phyloP scores from a whole-genome alignment of 768 basidiomycete genomes.

The Roridomyces roridus region DNA sequence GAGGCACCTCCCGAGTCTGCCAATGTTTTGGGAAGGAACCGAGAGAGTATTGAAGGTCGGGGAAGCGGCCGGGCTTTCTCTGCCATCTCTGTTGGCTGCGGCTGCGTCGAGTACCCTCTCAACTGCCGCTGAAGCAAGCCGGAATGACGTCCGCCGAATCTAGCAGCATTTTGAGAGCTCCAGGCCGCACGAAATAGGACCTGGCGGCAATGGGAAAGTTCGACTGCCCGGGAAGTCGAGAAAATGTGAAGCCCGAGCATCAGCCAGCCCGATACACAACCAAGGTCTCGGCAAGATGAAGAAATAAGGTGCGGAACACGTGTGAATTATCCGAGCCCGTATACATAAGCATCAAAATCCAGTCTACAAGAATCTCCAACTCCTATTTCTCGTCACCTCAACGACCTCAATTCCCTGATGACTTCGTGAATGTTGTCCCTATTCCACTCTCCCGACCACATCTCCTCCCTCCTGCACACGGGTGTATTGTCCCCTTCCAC shows the following conservation, averaged over 20 bases:
- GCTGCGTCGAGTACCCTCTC: constrained; percentile 15
- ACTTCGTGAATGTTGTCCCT: constrained; percentile 25
- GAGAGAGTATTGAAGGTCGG: constrained; percentile 26
- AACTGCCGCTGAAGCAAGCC: not conserved
- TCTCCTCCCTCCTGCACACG: constrained; percentile 15
- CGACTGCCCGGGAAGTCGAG: constrained; percentile 11
- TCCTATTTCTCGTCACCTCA: constrained; percentile 11
- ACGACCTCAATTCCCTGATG: constrained; percentile 13
- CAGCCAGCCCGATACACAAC: not conserved
- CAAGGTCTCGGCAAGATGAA: not conserved
- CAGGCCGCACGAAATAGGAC: constrained; percentile 15
- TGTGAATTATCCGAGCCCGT: no score
- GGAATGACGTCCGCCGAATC: constrained; percentile 3
- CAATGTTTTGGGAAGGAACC: constrained; percentile 30
- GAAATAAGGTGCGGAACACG: not conserved
- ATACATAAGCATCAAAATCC: not conserved
- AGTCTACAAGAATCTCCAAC: not conserved
- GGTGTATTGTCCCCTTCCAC: constrained; percentile 11
- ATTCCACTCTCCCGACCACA: constrained; percentile 24
- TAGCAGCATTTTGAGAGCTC: constrained; percentile 4
- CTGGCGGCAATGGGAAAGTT: constrained; percentile 15
- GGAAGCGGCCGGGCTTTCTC: constrained; percentile 8
- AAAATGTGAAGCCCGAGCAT: constrained; percentile 22
- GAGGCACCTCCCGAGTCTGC: constrained; percentile 48
- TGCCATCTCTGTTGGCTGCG: constrained; percentile 21